These are phyloP conservation scores for Schizochytrium sp. DNA, from an alignment of 108 stramenopile genomes.

Conservation along the genomic window DNA sequence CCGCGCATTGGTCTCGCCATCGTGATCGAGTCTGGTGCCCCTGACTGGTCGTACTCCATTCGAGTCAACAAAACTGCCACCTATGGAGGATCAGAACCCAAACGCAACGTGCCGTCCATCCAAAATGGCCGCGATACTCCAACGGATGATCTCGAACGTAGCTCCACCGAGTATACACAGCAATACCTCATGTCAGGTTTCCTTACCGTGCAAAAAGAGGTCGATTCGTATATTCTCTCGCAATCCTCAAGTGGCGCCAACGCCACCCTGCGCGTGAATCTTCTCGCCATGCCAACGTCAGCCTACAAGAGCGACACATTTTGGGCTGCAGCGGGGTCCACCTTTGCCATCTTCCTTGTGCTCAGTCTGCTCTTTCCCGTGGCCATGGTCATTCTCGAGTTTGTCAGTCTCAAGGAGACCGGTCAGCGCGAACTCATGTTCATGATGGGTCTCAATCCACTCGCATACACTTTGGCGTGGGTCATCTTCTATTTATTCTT, in stretches of 20 bases:
- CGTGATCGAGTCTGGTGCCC: not conserved
- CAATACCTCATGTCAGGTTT: constrained; percentile 17
- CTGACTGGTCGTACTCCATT: not conserved
- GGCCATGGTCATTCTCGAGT: constrained; percentile 27
- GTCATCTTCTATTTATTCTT: constrained; percentile 25
- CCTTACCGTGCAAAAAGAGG: constrained; percentile 33
- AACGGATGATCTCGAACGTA: not conserved
- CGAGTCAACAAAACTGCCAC: not conserved
- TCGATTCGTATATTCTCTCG: constrained; percentile 34
- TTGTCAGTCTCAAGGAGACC: constrained; percentile 45
- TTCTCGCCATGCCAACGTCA: not conserved
- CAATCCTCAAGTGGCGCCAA: not conserved
- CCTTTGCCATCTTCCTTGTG: constrained; percentile 42
- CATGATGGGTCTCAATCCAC: constrained; percentile 39
- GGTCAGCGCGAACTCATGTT: constrained; percentile 41
- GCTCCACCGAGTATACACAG: not conserved
- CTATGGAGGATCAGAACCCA: no score
- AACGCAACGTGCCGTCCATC: no score
- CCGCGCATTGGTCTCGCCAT: not conserved
- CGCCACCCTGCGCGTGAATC: not conserved
- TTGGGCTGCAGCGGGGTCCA: not conserved
- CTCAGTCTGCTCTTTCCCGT: constrained; percentile 54
- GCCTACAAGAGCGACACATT: not conserved
- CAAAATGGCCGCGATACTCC: no score
- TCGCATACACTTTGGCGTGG: constrained; percentile 31